phyloP scores from a whole-genome alignment of 1,284 basidiomycete genomes.

The Golubevia sp. region DNA sequence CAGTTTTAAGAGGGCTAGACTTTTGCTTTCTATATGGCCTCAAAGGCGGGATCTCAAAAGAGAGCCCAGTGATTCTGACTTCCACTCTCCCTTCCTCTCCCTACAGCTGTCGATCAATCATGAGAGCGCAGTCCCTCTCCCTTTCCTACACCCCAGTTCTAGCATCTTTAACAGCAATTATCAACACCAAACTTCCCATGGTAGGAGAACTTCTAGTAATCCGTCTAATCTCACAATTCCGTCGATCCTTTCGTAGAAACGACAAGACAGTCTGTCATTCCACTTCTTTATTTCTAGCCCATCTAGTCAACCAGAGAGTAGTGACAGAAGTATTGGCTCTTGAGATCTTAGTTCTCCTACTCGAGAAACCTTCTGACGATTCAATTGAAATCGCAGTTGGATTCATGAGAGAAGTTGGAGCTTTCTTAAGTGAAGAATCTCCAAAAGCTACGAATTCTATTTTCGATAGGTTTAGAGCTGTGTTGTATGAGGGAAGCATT shows the following conservation, averaged over 20 bases:
- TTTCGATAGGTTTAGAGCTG: conserved; percentile 93
- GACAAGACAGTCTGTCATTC: conserved; percentile 97
- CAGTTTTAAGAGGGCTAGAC: too few relatives aligned
- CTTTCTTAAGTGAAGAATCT: conserved; percentile 89
- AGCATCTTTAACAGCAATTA: conserved; percentile 87
- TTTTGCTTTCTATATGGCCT: too few relatives aligned
- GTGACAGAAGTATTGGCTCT: conserved; percentile 93
- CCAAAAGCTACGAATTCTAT: conserved; percentile 91
- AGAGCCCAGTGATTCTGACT: too few relatives aligned
- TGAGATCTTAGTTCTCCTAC: conserved; percentile 88
- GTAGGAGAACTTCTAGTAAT: conserved; percentile 89
- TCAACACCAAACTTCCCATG: conserved; percentile 96
- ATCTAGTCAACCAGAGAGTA: conserved; percentile 93
- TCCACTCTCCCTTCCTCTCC: too few relatives aligned
- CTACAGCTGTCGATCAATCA: conserved; percentile 88
- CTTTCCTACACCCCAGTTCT: conserved; percentile 98
- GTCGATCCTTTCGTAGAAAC: conserved; percentile 92
- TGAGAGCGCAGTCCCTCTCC: conserved; percentile 96
- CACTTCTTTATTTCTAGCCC: conserved; percentile 92
- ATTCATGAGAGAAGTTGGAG: conserved; percentile 95
- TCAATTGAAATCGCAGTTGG: conserved; percentile 97
- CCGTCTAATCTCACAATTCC: conserved; percentile 90
- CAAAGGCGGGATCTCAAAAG: too few relatives aligned
- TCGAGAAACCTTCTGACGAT: conserved; percentile 95
- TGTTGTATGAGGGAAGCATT: conserved; percentile 91